phyloP scores from a whole-genome alignment of 2,329 filamentous ascomycete species.

The Erysiphe pulchra region DNA sequence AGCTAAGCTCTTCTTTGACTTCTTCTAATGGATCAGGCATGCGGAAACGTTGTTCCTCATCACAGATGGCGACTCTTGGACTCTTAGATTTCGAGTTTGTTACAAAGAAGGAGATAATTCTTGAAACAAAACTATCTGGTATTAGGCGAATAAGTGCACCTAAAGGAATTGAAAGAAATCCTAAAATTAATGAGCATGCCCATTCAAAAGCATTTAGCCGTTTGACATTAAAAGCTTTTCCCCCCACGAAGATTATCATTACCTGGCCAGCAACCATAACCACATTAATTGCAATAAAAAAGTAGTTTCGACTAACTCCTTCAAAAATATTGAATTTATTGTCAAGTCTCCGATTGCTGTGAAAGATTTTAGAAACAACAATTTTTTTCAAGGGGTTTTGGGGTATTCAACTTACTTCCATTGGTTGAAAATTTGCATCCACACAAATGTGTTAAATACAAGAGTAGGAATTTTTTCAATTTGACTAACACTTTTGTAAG shows the following conservation, averaged over 20 bases:
- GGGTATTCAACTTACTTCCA: constrained; percentile 43
- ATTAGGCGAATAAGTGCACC: constrained; percentile 60
- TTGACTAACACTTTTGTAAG: constrained; percentile 23
- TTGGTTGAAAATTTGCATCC: constrained; percentile 99
- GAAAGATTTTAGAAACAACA: constrained; percentile 1
- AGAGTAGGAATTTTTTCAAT: constrained; percentile 41
- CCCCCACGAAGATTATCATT: constrained; percentile 73
- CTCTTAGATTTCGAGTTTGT: constrained; percentile 10
- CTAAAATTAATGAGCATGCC: constrained; percentile 67
- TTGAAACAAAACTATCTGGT: constrained; percentile 31
- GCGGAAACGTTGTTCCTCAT: constrained; percentile 35
- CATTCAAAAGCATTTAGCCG: constrained; percentile 51
- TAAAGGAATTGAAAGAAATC: constrained; percentile 61
- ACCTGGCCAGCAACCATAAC: constrained; percentile 78
- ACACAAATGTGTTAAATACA: constrained; percentile 95
- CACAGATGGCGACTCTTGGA: constrained; percentile 28
- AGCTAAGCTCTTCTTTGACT: constrained; percentile 56
- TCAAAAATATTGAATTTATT: constrained; percentile 94
- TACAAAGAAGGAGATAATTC: constrained; percentile 7
- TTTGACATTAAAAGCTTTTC: constrained; percentile 40
- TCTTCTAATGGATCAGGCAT: constrained; percentile 52
- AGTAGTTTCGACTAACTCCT: constrained; percentile 58
- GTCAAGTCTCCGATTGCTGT: constrained; percentile 66
- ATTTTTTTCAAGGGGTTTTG: constrained; percentile 1
- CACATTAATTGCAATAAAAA: constrained; percentile 65